Conservation (phyloP, 331 rosid species). For the Quercus lobata region DNA sequence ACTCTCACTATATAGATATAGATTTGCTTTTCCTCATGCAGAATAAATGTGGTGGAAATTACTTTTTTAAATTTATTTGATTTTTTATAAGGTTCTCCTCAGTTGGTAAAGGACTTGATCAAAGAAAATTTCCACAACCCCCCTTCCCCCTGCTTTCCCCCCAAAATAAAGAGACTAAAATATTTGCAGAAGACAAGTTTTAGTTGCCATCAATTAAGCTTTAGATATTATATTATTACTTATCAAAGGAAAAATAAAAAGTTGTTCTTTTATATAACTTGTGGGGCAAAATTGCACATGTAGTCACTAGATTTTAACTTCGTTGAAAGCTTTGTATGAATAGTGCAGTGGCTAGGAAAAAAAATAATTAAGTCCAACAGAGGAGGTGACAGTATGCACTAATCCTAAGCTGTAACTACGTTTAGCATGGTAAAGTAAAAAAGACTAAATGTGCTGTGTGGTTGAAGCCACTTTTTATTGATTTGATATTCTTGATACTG, state of each 20-base stretch:
- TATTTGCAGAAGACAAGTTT: neutral
- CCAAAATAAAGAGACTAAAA: neutral
- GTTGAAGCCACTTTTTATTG: neutral
- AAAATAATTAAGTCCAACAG: neutral
- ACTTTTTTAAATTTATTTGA: neutral
- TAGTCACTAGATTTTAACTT: neutral
- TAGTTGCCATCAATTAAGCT: neutral
- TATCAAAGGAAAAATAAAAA: neutral
- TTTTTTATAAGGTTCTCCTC: neutral
- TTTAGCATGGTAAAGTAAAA: neutral
- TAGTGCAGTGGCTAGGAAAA: neutral
- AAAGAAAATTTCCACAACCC: neutral
- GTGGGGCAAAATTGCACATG: neutral
- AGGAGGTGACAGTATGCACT: neutral
- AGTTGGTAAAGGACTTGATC: neutral
- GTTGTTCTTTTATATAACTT: neutral
- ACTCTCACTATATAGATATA: neutral
- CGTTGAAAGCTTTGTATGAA: neutral
- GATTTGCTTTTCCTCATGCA: neutral
- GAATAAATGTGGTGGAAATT: neutral
- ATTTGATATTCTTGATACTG: neutral
- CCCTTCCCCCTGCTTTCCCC: too few relatives aligned
- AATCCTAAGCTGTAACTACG: neutral
- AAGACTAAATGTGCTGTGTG: neutral
- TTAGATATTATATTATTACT: neutral